phyloP scores from a whole-genome alignment of 1,139 yeast species.

The Spathaspora jeffriesii region DNA sequence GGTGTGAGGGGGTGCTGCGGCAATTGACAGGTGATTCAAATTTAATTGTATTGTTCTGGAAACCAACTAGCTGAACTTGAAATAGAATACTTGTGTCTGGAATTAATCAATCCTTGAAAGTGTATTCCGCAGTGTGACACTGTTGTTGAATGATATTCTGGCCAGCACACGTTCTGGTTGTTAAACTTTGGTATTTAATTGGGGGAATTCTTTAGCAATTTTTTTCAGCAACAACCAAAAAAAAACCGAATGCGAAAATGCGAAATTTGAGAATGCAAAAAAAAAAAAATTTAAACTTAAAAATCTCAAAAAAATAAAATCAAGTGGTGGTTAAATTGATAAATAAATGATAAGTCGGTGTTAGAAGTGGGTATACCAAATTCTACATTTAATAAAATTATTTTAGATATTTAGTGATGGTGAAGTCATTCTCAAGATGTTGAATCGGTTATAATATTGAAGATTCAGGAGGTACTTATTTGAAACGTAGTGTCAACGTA shows the following conservation, averaged over 20 bases:
- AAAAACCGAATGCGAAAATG: slow-evolving; percentile 3
- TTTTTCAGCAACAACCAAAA: slow-evolving; percentile 1
- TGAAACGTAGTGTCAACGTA: too few species aligned
- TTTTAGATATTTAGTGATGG: too few species aligned
- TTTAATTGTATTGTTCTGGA: neutral
- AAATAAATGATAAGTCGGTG: too few species aligned
- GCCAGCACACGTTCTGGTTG: neutral
- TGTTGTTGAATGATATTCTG: neutral
- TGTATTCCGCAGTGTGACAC: neutral
- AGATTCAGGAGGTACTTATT: too few species aligned
- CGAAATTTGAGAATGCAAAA: slow-evolving; percentile 3
- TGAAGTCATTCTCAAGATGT: too few species aligned
- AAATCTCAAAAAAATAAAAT: neutral
- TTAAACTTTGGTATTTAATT: neutral
- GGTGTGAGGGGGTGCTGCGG: slow-evolving; percentile 1
- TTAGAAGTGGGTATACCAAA: too few species aligned
- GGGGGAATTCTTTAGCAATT: slow-evolving; percentile 2
- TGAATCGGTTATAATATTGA: too few species aligned
- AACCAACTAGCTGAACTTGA: neutral
- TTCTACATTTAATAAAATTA: too few species aligned
- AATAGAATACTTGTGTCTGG: neutral
- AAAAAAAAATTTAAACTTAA: neutral
- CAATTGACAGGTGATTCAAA: neutral
- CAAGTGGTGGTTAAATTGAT: neutral
- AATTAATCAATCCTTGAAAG: neutral